Evolutionary conservation across 2,329 filamentous ascomycete genomes (phyloP).

Genomic region (Exophiala bonariae): DNA sequence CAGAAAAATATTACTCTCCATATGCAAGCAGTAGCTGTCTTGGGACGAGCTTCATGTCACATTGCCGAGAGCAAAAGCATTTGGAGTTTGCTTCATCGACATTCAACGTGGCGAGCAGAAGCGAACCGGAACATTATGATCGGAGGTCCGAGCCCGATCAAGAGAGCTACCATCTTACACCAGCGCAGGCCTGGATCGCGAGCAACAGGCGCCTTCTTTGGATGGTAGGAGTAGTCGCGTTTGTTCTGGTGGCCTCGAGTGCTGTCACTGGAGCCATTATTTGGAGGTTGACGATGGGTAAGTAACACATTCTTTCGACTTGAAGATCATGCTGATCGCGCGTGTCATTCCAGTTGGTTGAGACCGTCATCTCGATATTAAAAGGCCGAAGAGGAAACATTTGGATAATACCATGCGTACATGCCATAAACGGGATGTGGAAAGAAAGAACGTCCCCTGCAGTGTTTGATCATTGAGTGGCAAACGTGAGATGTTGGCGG

Average conservation of each 20-base stretch:
- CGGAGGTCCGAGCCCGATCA: not conserved
- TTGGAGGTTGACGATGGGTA: not conserved
- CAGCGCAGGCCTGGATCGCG: not conserved
- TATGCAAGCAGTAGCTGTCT: not conserved
- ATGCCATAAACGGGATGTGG: no score
- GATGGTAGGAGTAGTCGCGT: conserved; percentile 10
- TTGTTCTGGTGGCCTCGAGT: not conserved
- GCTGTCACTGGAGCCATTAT: not conserved
- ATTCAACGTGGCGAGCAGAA: not conserved
- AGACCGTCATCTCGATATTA: no score
- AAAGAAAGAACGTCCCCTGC: no score
- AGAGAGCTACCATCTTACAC: not conserved
- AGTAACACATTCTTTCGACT: not conserved
- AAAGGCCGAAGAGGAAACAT: no score
- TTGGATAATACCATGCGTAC: no score
- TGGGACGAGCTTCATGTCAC: not conserved
- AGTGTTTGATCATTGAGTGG: no score
- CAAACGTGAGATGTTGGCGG: no score
- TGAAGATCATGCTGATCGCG: no score
- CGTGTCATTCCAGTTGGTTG: no score
- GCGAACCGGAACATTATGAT: not conserved
- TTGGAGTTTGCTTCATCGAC: not conserved
- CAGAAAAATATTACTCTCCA: not conserved
- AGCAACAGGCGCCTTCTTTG: conserved; percentile 13
- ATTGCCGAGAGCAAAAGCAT: not conserved